Evolutionary conservation across 2,329 filamentous ascomycete genomes (phyloP).

Genomic region (Diplodia sapinea): DNA sequence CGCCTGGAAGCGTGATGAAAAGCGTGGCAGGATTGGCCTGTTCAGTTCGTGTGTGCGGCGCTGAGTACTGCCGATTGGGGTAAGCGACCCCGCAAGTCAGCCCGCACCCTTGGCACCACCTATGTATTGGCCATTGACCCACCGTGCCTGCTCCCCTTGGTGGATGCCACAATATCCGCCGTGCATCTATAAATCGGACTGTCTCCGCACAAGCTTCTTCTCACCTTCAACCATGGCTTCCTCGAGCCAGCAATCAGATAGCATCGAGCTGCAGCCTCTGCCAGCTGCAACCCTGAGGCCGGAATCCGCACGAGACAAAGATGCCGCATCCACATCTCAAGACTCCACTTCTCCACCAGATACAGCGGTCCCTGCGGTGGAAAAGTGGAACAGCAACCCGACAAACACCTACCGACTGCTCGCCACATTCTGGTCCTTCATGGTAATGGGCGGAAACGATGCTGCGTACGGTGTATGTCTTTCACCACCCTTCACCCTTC

Average conservation of each 20-base stretch:
- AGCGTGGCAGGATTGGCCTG: background rate
- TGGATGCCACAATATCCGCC: background rate
- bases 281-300: background rate
- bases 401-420: constrained; percentile 65
- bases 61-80: background rate
- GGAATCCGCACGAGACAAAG: background rate
- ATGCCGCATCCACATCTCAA: background rate
- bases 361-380: constrained; percentile 38
- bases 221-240: background rate
- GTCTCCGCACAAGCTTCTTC: background rate
- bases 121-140: background rate
- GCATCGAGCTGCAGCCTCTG: constrained; percentile 16
- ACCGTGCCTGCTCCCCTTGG: background rate
- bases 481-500: background rate
- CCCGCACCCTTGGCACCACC: background rate
- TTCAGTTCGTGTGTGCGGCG: background rate
- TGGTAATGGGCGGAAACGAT: constrained; percentile 72
- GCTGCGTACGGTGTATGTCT: constrained; percentile 64
- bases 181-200: constrained; percentile 2
- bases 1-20: too few species aligned
- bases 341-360: background rate
- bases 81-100: background rate
- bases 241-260: background rate
- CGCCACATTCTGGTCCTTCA: constrained; percentile 65
- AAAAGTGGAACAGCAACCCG: constrained; percentile 67